A percentile compares a stretch with the other conserved stretches of the same genome.
phyloP scores from a whole-genome alignment of 2,329 filamentous ascomycete species.

The Fusarium gaditjirri region DNA sequence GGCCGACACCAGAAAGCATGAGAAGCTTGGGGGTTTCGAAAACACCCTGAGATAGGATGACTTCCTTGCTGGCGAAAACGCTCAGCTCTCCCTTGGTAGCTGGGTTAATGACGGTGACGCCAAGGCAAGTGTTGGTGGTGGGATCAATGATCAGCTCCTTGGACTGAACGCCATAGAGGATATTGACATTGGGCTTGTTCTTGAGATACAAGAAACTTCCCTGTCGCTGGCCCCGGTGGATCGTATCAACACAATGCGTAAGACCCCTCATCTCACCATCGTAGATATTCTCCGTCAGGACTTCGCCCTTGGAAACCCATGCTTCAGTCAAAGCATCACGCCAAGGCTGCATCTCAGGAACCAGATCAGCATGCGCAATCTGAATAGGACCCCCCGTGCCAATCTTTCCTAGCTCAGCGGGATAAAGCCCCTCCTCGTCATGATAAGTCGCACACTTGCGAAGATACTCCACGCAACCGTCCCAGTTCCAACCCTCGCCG shows the following conservation, averaged over 20 bases:
- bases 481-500: slow-evolving; percentile 71
- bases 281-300: slow-evolving; percentile 64
- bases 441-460: slow-evolving; percentile 66
- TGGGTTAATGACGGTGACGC: slow-evolving; percentile 58
- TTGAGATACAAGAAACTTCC: slow-evolving; percentile 62
- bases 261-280: slow-evolving; percentile 65
- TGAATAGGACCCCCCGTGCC: slow-evolving; percentile 62
- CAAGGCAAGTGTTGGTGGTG: slow-evolving; percentile 49
- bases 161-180: slow-evolving; percentile 59
- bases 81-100: background rate
- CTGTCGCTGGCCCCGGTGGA: slow-evolving; percentile 67
- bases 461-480: slow-evolving; percentile 61
- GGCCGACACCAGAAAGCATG: slow-evolving; percentile 72
- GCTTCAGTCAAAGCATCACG: slow-evolving; percentile 60
- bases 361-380: slow-evolving; percentile 64
- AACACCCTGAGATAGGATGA: slow-evolving; percentile 61
- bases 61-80: slow-evolving; percentile 57
- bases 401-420: slow-evolving; percentile 59
- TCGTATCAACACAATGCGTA: slow-evolving; percentile 63
- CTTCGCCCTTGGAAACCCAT: slow-evolving; percentile 64
- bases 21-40: slow-evolving; percentile 74
- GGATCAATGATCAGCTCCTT: slow-evolving; percentile 64
- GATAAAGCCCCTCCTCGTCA: slow-evolving; percentile 61
- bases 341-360: slow-evolving; percentile 63
- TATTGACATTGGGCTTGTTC: slow-evolving; percentile 65